Percentiles rank a stretch among this genome's conserved stretches.
Evolutionary conservation across 176 grass and related monocot genomes (phyloP).

Genomic region (Leersia perrieri): DNA sequence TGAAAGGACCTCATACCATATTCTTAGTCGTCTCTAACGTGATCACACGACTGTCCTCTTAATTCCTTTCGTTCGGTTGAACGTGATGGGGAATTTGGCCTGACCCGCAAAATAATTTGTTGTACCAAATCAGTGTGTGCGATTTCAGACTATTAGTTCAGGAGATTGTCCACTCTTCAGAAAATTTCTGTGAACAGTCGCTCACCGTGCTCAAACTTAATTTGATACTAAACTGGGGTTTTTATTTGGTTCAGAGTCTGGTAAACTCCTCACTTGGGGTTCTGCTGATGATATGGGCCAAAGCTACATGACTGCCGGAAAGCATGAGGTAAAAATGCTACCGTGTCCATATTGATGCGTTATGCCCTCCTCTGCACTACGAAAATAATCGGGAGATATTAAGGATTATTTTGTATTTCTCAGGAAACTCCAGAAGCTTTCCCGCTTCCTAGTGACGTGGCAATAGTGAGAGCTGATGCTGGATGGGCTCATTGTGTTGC

Average conservation of each 20-base stretch:
- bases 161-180: not conserved
- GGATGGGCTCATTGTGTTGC: slow-evolving; percentile 97
- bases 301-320: slow-evolving; percentile 95
- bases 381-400: not conserved
- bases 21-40: not conserved
- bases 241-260: slow-evolving; percentile 58
- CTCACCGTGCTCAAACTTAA: not conserved
- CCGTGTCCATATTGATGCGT: not conserved
- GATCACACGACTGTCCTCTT: not conserved
- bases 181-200: not conserved
- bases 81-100: not conserved
- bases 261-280: slow-evolving; percentile 94
- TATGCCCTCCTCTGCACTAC: slow-evolving; percentile 16
- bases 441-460: slow-evolving; percentile 73
- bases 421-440: slow-evolving; percentile 95
- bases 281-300: slow-evolving; percentile 95
- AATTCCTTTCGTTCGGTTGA: slow-evolving; percentile 6
- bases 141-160: not conserved
- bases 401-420: slow-evolving; percentile 18
- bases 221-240: slow-evolving; percentile 13
- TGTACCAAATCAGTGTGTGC: not conserved
- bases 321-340: slow-evolving; percentile 70
- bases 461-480: slow-evolving; percentile 75
- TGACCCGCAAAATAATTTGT: not conserved
- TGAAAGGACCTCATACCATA: not conserved